A percentile compares a stretch with the other conserved stretches of the same genome.
These are phyloP conservation scores for Penicillium occitanis DNA, from an alignment of 2,329 filamentous ascomycete species.

Conservation along the genomic window DNA sequence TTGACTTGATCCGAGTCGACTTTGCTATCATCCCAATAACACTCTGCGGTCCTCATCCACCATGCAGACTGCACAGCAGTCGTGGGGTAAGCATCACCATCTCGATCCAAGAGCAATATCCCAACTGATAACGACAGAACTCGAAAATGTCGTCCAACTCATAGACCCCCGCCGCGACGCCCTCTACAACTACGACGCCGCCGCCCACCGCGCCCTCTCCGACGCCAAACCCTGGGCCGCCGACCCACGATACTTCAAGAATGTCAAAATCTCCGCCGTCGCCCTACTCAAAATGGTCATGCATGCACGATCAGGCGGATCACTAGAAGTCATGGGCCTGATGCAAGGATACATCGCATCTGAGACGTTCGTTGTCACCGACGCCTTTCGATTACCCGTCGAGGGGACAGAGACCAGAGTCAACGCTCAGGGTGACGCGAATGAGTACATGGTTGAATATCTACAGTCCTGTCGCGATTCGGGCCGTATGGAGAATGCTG, in stretches of 20 bases:
- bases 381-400: constrained; percentile 89
- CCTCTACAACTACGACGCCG: constrained; percentile 78
- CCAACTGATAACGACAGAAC: constrained; percentile 57
- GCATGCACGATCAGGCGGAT: constrained; percentile 93
- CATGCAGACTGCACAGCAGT: constrained; percentile 60
- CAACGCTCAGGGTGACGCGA: constrained; percentile 91
- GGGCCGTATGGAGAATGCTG: constrained; percentile 82
- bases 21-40: background rate
- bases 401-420: constrained; percentile 98
- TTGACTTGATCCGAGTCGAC: background rate
- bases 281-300: constrained; percentile 98
- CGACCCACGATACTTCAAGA: constrained; percentile 85
- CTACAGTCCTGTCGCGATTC: constrained; percentile 71
- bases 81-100: constrained; percentile 55
- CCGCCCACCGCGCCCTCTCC: constrained; percentile 65
- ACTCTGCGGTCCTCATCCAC: constrained; percentile 21
- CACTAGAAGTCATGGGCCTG: constrained; percentile 92
- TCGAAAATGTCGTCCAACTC: constrained; percentile 80
- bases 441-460: constrained; percentile 95
- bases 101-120: constrained; percentile 16
- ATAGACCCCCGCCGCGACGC: constrained; percentile 86
- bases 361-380: constrained; percentile 84
- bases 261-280: constrained; percentile 88
- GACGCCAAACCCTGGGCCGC: constrained; percentile 70
- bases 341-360: constrained; percentile 94